Conservation (phyloP, 2,329 filamentous ascomycete species). For the Talaromyces sp. region DNA sequence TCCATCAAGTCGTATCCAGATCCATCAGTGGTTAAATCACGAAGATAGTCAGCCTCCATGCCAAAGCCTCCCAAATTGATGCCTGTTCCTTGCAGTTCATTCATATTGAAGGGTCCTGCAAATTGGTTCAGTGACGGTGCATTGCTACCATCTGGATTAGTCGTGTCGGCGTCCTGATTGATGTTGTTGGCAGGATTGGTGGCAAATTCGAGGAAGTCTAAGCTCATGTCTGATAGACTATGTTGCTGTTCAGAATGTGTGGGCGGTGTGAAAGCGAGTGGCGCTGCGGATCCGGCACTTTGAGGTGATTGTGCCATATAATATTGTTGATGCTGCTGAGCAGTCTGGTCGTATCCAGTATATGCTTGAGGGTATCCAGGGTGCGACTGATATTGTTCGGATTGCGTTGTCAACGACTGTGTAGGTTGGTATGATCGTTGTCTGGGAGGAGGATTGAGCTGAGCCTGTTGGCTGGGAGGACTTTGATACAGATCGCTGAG, state of each 20-base stretch:
- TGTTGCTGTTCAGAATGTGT: slow-evolving; percentile 21
- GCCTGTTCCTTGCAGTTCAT: slow-evolving; percentile 38
- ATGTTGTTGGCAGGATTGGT: slow-evolving; percentile 29
- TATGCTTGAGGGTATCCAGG: slow-evolving; percentile 35
- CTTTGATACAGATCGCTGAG: slow-evolving; percentile 47
- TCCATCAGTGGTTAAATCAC: slow-evolving; percentile 50
- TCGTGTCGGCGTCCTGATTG: slow-evolving; percentile 33
- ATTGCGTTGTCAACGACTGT: slow-evolving; percentile 2
- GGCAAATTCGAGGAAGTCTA: slow-evolving; percentile 57
- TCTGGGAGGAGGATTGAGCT: slow-evolving; percentile 28
- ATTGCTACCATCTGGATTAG: slow-evolving; percentile 28
- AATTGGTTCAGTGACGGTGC: not conserved
- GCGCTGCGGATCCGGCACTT: slow-evolving; percentile 32
- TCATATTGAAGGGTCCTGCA: not conserved
- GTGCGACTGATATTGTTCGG: slow-evolving; percentile 30
- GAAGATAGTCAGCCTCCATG: slow-evolving; percentile 47
- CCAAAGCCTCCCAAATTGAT: slow-evolving; percentile 45
- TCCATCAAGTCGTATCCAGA: slow-evolving; percentile 53
- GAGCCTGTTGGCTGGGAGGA: slow-evolving; percentile 32
- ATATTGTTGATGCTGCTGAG: slow-evolving; percentile 29
- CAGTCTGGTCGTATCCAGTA: slow-evolving; percentile 39
- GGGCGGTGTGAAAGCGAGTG: slow-evolving; percentile 29
- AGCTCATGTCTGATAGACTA: slow-evolving; percentile 41
- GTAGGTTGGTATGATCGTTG: slow-evolving; percentile 22
- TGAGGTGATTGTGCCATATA: slow-evolving; percentile 37